Conservation (phyloP, 129 eudicot species). For the Tagetes patula region DNA sequence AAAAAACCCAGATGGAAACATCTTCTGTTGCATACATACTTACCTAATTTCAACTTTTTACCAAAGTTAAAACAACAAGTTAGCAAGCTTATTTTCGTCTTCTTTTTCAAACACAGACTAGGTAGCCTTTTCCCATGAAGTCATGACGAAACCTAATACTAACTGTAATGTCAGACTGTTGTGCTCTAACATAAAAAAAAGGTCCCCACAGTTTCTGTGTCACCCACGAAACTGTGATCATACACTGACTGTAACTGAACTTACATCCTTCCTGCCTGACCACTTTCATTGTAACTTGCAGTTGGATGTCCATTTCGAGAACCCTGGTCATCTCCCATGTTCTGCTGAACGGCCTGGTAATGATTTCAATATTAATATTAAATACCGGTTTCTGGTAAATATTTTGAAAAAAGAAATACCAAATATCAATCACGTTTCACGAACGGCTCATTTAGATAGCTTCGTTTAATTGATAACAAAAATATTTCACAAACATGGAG, state of each 20-base stretch:
- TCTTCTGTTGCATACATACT: conserved; percentile 29
- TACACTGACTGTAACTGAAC: not conserved
- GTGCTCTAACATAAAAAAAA: conserved; percentile 18
- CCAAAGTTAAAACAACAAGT: conserved; percentile 19
- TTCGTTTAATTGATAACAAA: not conserved
- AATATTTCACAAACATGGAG: not conserved
- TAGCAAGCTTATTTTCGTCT: conserved; percentile 12
- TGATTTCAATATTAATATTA: not conserved
- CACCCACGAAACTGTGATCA: conserved; percentile 12
- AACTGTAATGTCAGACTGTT: conserved; percentile 24
- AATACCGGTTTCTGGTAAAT: not conserved
- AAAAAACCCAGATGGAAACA: conserved; percentile 10
- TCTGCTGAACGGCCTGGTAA: conserved; percentile 74
- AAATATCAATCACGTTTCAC: not conserved
- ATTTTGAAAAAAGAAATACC: not conserved
- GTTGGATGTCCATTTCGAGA: conserved; percentile 35
- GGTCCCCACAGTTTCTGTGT: conserved; percentile 4
- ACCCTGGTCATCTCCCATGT: conserved; percentile 51
- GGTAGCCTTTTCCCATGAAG: conserved; percentile 24
- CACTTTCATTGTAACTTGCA: conserved; percentile 26
- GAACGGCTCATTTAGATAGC: not conserved
- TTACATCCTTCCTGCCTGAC: conserved; percentile 32
- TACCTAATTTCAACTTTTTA: conserved; percentile 24
- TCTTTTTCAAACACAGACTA: conserved; percentile 26
- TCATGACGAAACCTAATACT: conserved; percentile 20